Conservation (phyloP, 1,284 basidiomycete genomes). For the Mycena citricolor region DNA sequence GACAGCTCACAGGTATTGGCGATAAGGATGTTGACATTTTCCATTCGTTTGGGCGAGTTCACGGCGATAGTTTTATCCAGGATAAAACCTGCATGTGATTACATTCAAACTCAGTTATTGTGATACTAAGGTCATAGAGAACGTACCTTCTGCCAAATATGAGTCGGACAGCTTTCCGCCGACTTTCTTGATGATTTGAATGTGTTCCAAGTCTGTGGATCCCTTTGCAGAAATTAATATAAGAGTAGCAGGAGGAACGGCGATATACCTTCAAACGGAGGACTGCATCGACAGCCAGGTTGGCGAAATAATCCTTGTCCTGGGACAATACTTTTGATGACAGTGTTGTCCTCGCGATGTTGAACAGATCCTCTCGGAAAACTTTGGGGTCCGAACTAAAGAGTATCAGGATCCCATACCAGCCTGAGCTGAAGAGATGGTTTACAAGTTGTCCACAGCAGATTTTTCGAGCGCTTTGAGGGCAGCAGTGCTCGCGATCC, state of each 20-base stretch:
- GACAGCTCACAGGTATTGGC: constrained; percentile 86
- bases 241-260: background rate
- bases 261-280: constrained; percentile 78
- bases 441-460: constrained; percentile 81
- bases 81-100: constrained; percentile 76
- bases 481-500: constrained; percentile 88
- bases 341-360: constrained; percentile 95
- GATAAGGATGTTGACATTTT: constrained; percentile 96
- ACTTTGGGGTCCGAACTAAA: constrained; percentile 65
- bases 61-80: constrained; percentile 96
- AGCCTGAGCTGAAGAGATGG: background rate
- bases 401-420: background rate
- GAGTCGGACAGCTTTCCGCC: constrained; percentile 98
- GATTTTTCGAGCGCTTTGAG: constrained; percentile 81
- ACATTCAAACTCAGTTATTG: background rate
- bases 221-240: constrained; percentile 51
- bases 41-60: constrained; percentile 92
- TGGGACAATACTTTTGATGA: constrained; percentile 96
- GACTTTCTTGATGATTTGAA: constrained; percentile 99
- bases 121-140: background rate
- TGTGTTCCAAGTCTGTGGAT: constrained; percentile 96
- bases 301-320: constrained; percentile 99
- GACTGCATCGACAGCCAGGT: constrained; percentile 97
- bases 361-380: constrained; percentile 91
- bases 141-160: constrained; percentile 91